phyloP scores from a whole-genome alignment of 1,139 yeast species.

The Yarrowia galli region DNA sequence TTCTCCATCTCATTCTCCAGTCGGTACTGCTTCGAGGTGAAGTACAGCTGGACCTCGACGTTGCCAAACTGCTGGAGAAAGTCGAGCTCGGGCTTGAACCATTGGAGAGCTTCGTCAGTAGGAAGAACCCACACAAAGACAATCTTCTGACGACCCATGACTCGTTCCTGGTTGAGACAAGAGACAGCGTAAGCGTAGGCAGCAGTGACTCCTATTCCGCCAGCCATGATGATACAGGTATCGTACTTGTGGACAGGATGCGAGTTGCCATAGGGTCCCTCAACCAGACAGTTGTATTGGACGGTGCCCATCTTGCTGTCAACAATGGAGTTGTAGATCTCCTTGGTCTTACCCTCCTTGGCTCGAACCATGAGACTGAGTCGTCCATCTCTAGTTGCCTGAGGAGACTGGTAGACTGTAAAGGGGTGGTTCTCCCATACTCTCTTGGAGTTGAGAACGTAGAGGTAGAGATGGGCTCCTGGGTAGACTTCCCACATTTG shows the following conservation, averaged over 20 bases:
- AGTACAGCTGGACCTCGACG: conserved; percentile 30
- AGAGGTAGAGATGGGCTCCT: conserved; percentile 63
- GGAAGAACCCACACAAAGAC: conserved; percentile 36
- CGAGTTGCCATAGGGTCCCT: conserved; percentile 65
- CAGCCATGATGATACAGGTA: conserved; percentile 60
- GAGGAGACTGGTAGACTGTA: conserved; percentile 54
- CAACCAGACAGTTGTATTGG: conserved; percentile 50
- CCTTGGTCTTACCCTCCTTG: conserved; percentile 48
- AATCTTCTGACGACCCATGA: conserved; percentile 22
- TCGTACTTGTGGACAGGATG: conserved; percentile 60
- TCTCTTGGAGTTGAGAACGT: conserved; percentile 53
- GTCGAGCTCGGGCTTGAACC: conserved; percentile 32
- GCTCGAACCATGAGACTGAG: conserved; percentile 50
- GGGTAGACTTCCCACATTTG: conserved; percentile 54
- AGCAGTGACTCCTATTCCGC: conserved; percentile 76
- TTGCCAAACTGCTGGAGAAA: conserved; percentile 20
- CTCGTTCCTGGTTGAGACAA: conserved; percentile 21
- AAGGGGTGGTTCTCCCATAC: conserved; percentile 70
- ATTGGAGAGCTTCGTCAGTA: conserved; percentile 14
- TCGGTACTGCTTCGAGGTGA: conserved; percentile 24
- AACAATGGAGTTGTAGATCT: conserved; percentile 43
- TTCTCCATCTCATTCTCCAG: background rate
- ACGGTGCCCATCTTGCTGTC: conserved; percentile 42
- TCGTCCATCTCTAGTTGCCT: conserved; percentile 43
- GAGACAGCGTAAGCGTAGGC: conserved; percentile 46